phyloP scores from a whole-genome alignment of 139 green algal genomes.

The Chlamydomonas schloesseri region DNA sequence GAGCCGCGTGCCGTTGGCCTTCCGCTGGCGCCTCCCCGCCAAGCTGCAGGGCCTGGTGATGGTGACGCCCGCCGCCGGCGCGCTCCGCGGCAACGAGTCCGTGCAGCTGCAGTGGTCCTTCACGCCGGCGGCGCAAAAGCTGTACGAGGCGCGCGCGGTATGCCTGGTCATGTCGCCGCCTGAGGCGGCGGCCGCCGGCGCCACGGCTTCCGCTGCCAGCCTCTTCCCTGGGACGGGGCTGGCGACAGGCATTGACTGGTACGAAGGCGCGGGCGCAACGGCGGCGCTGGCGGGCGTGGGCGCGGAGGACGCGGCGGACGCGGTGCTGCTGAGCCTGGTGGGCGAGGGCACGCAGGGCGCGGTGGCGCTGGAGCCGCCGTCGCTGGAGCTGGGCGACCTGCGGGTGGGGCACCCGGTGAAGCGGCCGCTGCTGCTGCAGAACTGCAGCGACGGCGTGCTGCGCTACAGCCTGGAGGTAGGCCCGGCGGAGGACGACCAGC shows the following conservation, averaged over 20 bases:
- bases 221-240: neutral
- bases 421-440: conserved; percentile 64
- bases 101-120: conserved; percentile 66
- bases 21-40: conserved; percentile 61
- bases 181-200: neutral
- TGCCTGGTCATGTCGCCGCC: conserved; percentile 44
- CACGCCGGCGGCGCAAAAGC: conserved; percentile 52
- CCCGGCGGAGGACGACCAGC: conserved; percentile 52
- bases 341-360: conserved; percentile 71
- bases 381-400: conserved; percentile 63
- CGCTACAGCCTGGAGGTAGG: conserved; percentile 69
- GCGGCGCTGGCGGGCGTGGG: neutral
- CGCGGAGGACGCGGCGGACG: neutral
- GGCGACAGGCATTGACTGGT: no score
- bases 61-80: conserved; percentile 56
- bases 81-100: conserved; percentile 71
- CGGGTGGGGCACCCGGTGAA: conserved; percentile 63
- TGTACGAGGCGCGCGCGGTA: conserved; percentile 47
- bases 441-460: conserved; percentile 76
- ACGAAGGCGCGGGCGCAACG: neutral
- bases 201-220: neutral
- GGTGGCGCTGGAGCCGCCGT: conserved; percentile 67
- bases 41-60: conserved; percentile 51
- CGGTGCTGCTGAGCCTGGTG: conserved; percentile 56
- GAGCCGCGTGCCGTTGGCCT: conserved; percentile 64